Base-by-base conservation (phyloP, 2,329 filamentous ascomycete species). In the Aspergillus sp. region DNA sequence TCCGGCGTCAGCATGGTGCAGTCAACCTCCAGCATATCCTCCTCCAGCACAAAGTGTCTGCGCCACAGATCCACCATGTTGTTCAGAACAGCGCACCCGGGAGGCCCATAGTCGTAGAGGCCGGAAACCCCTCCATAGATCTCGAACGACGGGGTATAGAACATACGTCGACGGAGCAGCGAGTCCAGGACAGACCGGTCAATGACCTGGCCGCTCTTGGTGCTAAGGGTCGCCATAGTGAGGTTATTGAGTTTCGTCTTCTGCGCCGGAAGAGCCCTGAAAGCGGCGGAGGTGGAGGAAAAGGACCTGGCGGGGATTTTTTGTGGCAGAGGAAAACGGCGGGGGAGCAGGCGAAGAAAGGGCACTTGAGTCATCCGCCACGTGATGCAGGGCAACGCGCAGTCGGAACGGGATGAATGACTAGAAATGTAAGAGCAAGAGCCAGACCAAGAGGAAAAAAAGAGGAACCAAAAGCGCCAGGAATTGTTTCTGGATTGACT, bases 121-220 rank as follows among this genome's bases (percentile, higher is more conserved):
- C 89, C 89, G 56, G 82, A 84, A 48, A 93, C 85, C 63, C 88
- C 88, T 57, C 86, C 86, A 66, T 97, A 97, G 61, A 94, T 91
- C 71, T 97, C 93, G 70, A 96, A 97, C 46, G 89, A 84, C 45
- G 90, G 90, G 53, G 90, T 95, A 73, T 93, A 94, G 77, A 97
- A 97, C 73, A 91, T 77, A 68, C 89, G 86, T 56, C 90, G 85
- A 57, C 86, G 83, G 59, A 97, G 82, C 63, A 97, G 80, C 51
- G 83, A 85, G 65, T 97, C 93, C 63, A 97, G 81, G 48, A 80
- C 75, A 49, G 78, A 73, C 62, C 88, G 83, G 71, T 97, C 89
- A 60, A 98, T 84, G 71, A 87, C 82, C 76, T 95, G 83, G 60
- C 91, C 93, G 72, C 86, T 90, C 65, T 88, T 82, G 50, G 89